Conservation (phyloP, 768 basidiomycete genomes). For the Russula earlei region DNA sequence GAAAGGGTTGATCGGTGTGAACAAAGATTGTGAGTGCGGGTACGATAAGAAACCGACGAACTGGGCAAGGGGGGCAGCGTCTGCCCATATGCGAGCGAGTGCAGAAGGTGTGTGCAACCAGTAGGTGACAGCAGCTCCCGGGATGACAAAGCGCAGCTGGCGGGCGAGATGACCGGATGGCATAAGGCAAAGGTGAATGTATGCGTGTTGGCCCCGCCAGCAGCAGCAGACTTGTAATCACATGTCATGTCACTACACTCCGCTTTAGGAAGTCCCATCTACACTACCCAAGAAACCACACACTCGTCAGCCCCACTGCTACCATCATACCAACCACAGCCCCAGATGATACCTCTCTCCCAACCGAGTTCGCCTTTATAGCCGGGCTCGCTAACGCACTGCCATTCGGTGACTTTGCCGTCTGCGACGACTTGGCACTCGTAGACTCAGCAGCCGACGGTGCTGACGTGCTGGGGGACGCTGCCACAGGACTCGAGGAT, state of each 20-base stretch:
- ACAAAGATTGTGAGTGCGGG: not conserved
- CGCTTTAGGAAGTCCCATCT: too few relatives aligned
- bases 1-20: not conserved
- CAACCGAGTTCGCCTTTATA: slow-evolving; percentile 26
- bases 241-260: too few relatives aligned
- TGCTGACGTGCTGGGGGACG: not conserved
- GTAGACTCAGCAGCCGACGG: not conserved
- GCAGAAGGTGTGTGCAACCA: slow-evolving; percentile 47
- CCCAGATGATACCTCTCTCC: slow-evolving; percentile 25
- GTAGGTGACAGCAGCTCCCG: slow-evolving; percentile 57
- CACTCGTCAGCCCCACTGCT: slow-evolving; percentile 41
- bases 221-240: slow-evolving; percentile 5
- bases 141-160: slow-evolving; percentile 69
- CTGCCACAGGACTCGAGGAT: not conserved
- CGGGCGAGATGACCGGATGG: slow-evolving; percentile 39
- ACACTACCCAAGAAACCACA: slow-evolving; percentile 39
- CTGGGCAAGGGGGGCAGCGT: slow-evolving; percentile 48
- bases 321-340: slow-evolving; percentile 38
- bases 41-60: slow-evolving; percentile 6
- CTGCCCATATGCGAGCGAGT: slow-evolving; percentile 36
- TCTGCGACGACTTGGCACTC: not conserved
- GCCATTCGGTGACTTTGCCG: not conserved
- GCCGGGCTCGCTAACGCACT: slow-evolving; percentile 19
- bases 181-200: not conserved
- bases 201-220: too few relatives aligned